Conservation (phyloP, 768 basidiomycete genomes). For the Tylopilus sp. region DNA sequence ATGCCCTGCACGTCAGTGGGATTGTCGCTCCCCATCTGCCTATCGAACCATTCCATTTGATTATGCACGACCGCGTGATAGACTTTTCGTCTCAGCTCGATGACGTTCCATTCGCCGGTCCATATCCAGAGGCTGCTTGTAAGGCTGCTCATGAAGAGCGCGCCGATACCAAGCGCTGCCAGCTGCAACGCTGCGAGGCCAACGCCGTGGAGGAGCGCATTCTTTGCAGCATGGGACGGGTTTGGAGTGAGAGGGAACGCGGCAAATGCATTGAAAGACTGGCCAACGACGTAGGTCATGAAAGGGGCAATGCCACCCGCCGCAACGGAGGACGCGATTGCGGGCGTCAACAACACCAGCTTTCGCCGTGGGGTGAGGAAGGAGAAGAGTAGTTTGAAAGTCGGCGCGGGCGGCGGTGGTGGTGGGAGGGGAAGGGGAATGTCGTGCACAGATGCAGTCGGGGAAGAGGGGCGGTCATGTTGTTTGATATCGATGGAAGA, state of each 20-base stretch:
- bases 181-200: constrained; percentile 64
- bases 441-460: constrained; percentile 12
- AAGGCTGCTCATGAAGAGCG: constrained; percentile 68
- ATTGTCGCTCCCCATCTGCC: constrained; percentile 62
- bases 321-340: constrained; percentile 54
- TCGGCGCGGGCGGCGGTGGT: constrained; percentile 46
- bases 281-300: constrained; percentile 82
- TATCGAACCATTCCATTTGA: constrained; percentile 91
- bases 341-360: constrained; percentile 59
- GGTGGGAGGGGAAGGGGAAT: constrained; percentile 27
- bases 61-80: constrained; percentile 54
- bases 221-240: constrained; percentile 42
- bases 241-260: constrained; percentile 44
- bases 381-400: constrained; percentile 60
- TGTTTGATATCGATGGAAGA: constrained; percentile 23
- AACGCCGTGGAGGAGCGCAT: constrained; percentile 52
- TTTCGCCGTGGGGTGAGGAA: constrained; percentile 56
- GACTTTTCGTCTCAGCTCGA: constrained; percentile 39
- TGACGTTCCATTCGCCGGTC: constrained; percentile 77
- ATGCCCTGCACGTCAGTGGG: constrained; percentile 35
- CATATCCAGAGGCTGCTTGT: constrained; percentile 84
- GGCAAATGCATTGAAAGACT: constrained; percentile 72
- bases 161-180: constrained; percentile 59
- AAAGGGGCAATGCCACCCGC: constrained; percentile 76
- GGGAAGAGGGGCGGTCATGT: constrained; percentile 11